phyloP scores from a whole-genome alignment of 805 yeast species.

The Yarrowia sp. region DNA sequence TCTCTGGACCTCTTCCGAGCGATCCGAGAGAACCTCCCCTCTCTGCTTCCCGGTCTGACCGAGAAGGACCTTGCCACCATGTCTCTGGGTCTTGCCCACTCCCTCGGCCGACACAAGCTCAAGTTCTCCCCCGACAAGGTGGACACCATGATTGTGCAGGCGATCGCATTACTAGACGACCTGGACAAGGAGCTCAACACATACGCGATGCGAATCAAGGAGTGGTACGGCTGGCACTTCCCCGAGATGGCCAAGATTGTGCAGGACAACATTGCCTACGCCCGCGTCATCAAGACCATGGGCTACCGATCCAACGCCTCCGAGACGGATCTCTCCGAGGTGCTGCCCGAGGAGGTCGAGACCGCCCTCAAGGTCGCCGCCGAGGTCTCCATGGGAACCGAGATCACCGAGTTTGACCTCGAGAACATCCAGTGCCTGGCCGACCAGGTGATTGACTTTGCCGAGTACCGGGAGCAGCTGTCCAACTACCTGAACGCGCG shows the following conservation, averaged over 20 bases:
- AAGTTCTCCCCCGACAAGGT: conserved; percentile 98
- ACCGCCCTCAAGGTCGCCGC: conserved; percentile 56
- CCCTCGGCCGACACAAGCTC: conserved; percentile 96
- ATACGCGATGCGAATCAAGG: conserved; percentile 94
- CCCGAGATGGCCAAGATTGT: conserved; percentile 93
- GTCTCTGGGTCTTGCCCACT: conserved; percentile 98
- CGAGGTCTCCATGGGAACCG: conserved; percentile 98
- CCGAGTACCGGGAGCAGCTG: conserved; percentile 83
- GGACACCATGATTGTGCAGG: conserved; percentile 98
- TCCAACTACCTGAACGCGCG: conserved; percentile 87
- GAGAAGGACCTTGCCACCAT: conserved; percentile 83
- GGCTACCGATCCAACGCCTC: conserved; percentile 81
- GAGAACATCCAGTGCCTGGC: conserved; percentile 88
- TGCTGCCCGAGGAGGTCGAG: conserved; percentile 91
- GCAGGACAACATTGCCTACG: conserved; percentile 82
- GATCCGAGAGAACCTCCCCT: conserved; percentile 90
- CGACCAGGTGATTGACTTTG: conserved; percentile 83
- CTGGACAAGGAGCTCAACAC: conserved; percentile 98
- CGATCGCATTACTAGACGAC: conserved; percentile 95
- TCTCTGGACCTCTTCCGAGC: conserved; percentile 94
- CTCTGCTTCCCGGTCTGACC: conserved; percentile 86
- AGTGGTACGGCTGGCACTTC: conserved; percentile 99
- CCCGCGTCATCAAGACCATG: conserved; percentile 56
- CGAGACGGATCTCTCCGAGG: conserved; percentile 83
- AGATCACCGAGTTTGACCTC: conserved; percentile 92